Conservation (phyloP, 257 asterid genomes). For the Nicotiana tabacum region DNA sequence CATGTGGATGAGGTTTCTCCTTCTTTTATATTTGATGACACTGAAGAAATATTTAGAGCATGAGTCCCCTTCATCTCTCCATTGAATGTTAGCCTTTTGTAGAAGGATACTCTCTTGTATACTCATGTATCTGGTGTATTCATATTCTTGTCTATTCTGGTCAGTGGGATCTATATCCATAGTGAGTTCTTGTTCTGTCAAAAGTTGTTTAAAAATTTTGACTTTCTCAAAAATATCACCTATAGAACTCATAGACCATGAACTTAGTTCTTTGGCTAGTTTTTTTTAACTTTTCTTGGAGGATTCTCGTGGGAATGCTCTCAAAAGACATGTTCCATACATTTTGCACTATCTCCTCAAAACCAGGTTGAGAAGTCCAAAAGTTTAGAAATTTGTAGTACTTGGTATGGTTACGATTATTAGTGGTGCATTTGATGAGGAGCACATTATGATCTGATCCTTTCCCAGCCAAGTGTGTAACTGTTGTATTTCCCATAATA, state of each 20-base stretch:
- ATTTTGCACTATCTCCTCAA: background rate
- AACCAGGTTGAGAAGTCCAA: background rate
- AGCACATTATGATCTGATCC: background rate
- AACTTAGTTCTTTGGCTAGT: background rate
- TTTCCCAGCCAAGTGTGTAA: background rate
- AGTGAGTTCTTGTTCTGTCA: background rate
- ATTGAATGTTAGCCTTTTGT: background rate
- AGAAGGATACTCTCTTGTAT: background rate
- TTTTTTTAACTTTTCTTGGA: background rate
- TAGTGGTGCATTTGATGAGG: no score
- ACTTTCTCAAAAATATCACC: background rate
- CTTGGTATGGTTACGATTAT: no score
- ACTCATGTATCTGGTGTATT: background rate
- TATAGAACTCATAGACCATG: background rate
- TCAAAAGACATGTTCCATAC: no score
- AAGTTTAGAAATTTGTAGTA: background rate
- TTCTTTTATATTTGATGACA: background rate
- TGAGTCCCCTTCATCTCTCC: background rate
- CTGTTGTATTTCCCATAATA: no score
- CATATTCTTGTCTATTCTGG: background rate
- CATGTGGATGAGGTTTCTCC: background rate
- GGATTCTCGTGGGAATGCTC: background rate
- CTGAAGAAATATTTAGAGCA: background rate
- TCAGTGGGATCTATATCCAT: background rate
- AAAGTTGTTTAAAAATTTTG: background rate